Evolutionary conservation across 495 filamentous ascomycete species (phyloP).

Genomic region (Tricharina praecox): DNA sequence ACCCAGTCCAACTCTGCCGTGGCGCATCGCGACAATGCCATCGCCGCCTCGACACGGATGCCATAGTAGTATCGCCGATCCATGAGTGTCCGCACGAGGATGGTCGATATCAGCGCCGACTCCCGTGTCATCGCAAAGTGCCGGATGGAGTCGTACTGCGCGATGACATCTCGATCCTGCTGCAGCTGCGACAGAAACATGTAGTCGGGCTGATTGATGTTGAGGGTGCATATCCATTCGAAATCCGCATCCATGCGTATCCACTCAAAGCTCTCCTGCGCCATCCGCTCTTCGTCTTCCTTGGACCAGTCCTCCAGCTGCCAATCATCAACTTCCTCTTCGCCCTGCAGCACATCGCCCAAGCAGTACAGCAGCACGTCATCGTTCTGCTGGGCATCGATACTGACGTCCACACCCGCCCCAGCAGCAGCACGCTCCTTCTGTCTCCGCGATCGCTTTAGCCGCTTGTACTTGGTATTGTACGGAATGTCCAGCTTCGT

Average conservation of each 20-base stretch:
- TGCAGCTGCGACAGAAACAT: constrained; percentile 97
- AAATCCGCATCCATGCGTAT: constrained; percentile 96
- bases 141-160: constrained; percentile 54
- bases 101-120: constrained; percentile 53
- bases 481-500: constrained; percentile 88
- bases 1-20: constrained; percentile 54
- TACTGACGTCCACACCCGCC: constrained; percentile 40
- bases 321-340: constrained; percentile 73
- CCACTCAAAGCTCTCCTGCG: constrained; percentile 94
- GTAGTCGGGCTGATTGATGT: constrained; percentile 68
- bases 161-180: constrained; percentile 90
- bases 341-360: constrained; percentile 71
- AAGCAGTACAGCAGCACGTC: constrained; percentile 82
- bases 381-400: constrained; percentile 54
- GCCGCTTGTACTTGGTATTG: constrained; percentile 95
- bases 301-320: constrained; percentile 69
- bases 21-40: constrained; percentile 56
- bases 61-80: constrained; percentile 86
- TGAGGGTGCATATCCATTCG: constrained; percentile 80
- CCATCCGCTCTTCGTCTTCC: constrained; percentile 76
- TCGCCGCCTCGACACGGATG: constrained; percentile 66
- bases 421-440: constrained; percentile 56
- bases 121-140: constrained; percentile 23
- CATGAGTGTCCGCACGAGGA: constrained; percentile 74
- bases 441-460: constrained; percentile 80